Evolutionary conservation across 352 stramenopile species (phyloP).

Genomic region (Pythium grandisporangium): DNA sequence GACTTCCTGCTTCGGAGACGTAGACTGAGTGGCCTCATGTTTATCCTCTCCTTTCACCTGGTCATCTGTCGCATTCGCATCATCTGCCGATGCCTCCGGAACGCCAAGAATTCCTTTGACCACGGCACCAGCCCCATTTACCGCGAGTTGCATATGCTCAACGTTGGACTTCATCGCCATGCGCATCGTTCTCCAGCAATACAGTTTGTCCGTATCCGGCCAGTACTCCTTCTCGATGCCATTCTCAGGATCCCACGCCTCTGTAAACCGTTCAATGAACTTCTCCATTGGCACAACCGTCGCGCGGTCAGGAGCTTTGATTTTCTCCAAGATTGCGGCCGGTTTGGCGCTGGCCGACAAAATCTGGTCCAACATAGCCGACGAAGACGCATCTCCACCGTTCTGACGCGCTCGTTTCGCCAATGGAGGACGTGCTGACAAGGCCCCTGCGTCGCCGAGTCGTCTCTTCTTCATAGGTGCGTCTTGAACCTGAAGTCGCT

Average conservation of each 20-base stretch:
- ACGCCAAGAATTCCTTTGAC: constrained; percentile 67
- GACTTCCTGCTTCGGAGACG: too few relatives aligned
- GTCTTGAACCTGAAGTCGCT: constrained; percentile 30
- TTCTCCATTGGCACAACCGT: constrained; percentile 53
- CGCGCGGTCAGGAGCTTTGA: constrained; percentile 59
- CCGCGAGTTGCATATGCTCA: constrained; percentile 54
- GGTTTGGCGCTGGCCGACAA: constrained; percentile 68
- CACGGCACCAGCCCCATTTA: constrained; percentile 45
- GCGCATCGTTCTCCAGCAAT: constrained; percentile 80
- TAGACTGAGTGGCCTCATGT: too few relatives aligned
- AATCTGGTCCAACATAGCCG: constrained; percentile 68
- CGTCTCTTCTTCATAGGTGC: constrained; percentile 23
- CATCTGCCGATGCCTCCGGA: constrained; percentile 2
- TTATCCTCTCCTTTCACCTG: constrained; percentile 8
- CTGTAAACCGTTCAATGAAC: constrained; percentile 87
- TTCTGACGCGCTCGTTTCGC: constrained; percentile 13
- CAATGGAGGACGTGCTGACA: constrained; percentile 14
- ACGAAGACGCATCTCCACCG: constrained; percentile 15
- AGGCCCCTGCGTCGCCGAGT: constrained; percentile 18
- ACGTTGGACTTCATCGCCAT: constrained; percentile 69
- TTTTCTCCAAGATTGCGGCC: constrained; percentile 59
- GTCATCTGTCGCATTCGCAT: not conserved
- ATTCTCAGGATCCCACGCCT: constrained; percentile 92
- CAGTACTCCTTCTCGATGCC: constrained; percentile 95
- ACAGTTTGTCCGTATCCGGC: constrained; percentile 90